These are phyloP conservation scores for Xylaria digitata DNA, from an alignment of 2,329 filamentous ascomycete species.

Conservation along the genomic window DNA sequence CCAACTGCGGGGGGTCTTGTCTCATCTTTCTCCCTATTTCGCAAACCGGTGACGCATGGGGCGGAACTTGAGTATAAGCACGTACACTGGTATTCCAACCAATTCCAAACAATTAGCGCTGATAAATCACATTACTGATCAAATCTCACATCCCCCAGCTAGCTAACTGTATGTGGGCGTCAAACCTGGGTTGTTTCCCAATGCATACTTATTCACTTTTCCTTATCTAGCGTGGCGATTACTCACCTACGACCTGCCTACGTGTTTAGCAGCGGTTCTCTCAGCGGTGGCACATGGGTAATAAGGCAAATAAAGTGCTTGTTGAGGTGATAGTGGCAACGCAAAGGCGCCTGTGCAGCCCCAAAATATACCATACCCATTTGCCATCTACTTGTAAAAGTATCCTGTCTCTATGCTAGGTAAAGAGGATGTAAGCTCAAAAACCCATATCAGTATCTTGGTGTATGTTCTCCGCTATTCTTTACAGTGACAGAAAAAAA, in stretches of 20 bases:
- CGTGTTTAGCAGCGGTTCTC: neutral
- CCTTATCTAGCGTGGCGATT: conserved; percentile 3
- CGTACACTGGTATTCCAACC: too few relatives aligned
- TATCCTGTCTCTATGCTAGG: conserved; percentile 17
- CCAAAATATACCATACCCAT: conserved; percentile 12
- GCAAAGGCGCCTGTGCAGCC: conserved; percentile 2
- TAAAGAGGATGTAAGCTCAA: neutral
- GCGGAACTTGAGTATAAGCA: too few relatives aligned
- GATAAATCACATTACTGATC: conserved; percentile 17
- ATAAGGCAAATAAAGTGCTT: too few relatives aligned
- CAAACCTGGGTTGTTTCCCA: too few relatives aligned
- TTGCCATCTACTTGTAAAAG: conserved; percentile 11
- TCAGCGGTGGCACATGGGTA: too few relatives aligned
- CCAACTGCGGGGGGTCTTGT: too few relatives aligned
- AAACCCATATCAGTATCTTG: neutral
- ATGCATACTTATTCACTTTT: too few relatives aligned
- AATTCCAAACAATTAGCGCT: neutral
- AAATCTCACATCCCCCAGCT: neutral
- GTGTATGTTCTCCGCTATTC: conserved; percentile 4
- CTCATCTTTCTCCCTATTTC: neutral
- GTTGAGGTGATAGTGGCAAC: too few relatives aligned
- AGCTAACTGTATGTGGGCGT: too few relatives aligned
- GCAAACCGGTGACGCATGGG: neutral
- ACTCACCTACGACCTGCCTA: neutral
- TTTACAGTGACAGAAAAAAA: conserved; percentile 6